Evolutionary conservation across 2,329 filamentous ascomycete species (phyloP).

Genomic region (Trichophyton mentagrophytes): DNA sequence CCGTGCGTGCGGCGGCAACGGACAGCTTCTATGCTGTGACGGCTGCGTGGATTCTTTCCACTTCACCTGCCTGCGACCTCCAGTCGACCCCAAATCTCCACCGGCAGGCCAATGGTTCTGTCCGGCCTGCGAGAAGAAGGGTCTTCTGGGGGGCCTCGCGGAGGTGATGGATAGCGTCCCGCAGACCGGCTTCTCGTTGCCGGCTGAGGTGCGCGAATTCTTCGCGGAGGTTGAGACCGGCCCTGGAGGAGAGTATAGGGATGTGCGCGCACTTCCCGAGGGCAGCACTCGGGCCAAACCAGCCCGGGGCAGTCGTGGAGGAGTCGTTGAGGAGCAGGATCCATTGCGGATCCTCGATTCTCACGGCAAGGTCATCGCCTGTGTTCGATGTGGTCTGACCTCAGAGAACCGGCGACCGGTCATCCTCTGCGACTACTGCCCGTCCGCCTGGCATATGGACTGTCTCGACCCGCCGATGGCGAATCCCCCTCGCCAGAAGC

Average conservation of each 20-base stretch:
- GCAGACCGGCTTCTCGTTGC: constrained; percentile 59
- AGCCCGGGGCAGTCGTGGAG: neutral
- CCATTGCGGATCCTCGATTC: constrained; percentile 39
- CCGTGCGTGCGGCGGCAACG: constrained; percentile 69
- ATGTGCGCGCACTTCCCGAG: constrained; percentile 33
- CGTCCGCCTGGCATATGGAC: constrained; percentile 78
- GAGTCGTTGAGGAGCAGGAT: neutral
- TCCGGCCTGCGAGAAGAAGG: constrained; percentile 43
- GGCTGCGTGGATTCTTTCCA: constrained; percentile 84
- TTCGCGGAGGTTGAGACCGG: constrained; percentile 72
- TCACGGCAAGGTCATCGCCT: constrained; percentile 65
- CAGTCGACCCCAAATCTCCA: constrained; percentile 49
- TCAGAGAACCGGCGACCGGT: constrained; percentile 56
- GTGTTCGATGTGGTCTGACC: constrained; percentile 59
- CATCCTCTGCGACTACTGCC: constrained; percentile 74
- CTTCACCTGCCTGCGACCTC: constrained; percentile 74
- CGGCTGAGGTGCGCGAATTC: constrained; percentile 55
- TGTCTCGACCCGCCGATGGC: constrained; percentile 77
- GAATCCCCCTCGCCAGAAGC: constrained; percentile 52
- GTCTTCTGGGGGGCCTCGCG: constrained; percentile 53
- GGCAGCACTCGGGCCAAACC: constrained; percentile 8
- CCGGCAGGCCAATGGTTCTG: constrained; percentile 74
- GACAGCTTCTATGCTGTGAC: constrained; percentile 85
- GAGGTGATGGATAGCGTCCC: constrained; percentile 55
- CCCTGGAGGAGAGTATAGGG: constrained; percentile 67